Evolutionary conservation across 345 rosid genomes (phyloP).

Genomic region (Reutealis trisperma): DNA sequence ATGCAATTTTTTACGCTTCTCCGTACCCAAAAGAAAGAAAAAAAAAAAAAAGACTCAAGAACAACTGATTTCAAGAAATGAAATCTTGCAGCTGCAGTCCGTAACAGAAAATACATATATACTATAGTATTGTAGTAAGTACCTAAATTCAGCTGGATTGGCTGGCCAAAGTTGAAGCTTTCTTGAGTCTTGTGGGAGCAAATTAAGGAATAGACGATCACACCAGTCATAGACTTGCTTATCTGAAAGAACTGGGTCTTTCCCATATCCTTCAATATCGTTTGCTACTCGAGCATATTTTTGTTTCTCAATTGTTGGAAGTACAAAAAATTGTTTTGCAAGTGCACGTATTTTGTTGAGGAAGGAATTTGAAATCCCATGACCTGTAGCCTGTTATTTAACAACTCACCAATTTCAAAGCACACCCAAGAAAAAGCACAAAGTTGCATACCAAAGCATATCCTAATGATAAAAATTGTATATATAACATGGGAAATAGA

Average conservation of each 20-base stretch:
- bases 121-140: neutral
- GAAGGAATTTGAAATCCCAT: constrained; percentile 53
- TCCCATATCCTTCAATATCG: constrained; percentile 69
- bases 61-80: too few species aligned
- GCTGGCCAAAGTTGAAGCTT: constrained; percentile 11
- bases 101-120: too few species aligned
- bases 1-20: too few species aligned
- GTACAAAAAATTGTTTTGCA: constrained; percentile 52
- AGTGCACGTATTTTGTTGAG: constrained; percentile 53
- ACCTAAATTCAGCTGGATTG: constrained; percentile 3
- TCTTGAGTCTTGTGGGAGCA: constrained; percentile 42
- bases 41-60: too few species aligned
- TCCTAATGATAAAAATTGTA: too few species aligned
- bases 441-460: too few species aligned
- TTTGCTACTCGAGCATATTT: constrained; percentile 50
- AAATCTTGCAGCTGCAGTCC: too few species aligned
- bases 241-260: constrained; percentile 59
- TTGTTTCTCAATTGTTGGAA: constrained; percentile 54
- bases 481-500: too few species aligned
- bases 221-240: constrained; percentile 73
- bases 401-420: neutral
- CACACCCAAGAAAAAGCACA: too few species aligned
- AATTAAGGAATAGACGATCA: constrained; percentile 53
- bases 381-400: constrained; percentile 50
- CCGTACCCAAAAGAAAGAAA: too few species aligned